Base-by-base conservation (phyloP, 306 rosid genomes). In the Dryas octopetala region DNA sequence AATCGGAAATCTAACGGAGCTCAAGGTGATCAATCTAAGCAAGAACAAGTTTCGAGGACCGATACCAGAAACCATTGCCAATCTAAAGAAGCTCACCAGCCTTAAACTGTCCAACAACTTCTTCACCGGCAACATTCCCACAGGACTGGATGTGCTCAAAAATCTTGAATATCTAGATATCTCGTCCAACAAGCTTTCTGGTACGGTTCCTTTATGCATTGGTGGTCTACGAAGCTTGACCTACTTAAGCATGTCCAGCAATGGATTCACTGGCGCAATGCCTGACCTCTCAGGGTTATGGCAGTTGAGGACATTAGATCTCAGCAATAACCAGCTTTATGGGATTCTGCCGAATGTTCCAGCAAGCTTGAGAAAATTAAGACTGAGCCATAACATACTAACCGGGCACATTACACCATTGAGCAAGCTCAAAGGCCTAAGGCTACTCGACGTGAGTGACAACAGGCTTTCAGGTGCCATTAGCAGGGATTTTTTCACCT, bases 1-100 rank as follows among this genome's bases (percentile, higher is more conserved):
- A 12, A 70, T 88, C 3, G 85, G 88, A 45, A 86, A 84, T 68
- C 71, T 86, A 9, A 70, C 85, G 0, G 85, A 88, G 52, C 67
- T 82, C 46, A 84, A 82, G 49, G 13, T 71, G 3, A 77, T 89
- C 62, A 78, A 79, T 19, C 79, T 84, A 2, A 44, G 73, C 74
- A 76, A 66, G 53, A 88, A 88, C 86, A 80, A 81, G 2, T 80
- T 89, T 4, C 51, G 89, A 71, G 88, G 92, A 49, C 87, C 89
- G 14, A 28, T 86, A 11, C 87, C 87, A 1, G 47, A 55, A 38
- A 38, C 80, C 65, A 67, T 84, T 52, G 53, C 70, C 49, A 84
- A 80, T 15, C 75, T 84, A 50, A 84, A 48, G 26, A 82, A 82
- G 76, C 85, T 88, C 55, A 80, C 69, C 1, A 88, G 82, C 46